Evolutionary conservation across 2,329 filamentous ascomycete genomes (phyloP).

Genomic region (Zasmidium citrigriseum): DNA sequence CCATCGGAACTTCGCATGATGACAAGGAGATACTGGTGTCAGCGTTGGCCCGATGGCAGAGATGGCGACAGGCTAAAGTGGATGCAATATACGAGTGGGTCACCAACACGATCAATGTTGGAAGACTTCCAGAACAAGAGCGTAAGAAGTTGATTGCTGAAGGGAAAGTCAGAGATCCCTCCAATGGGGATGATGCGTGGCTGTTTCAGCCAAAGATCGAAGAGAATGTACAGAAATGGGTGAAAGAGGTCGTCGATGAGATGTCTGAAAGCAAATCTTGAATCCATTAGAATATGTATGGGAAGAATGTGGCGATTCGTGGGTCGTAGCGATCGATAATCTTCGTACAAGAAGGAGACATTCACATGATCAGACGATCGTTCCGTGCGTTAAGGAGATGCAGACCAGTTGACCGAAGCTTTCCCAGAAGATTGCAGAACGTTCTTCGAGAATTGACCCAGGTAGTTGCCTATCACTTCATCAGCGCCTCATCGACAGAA

Average conservation of each 20-base stretch:
- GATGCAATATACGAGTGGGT: slow-evolving; percentile 26
- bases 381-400: neutral
- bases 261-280: no score
- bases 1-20: neutral
- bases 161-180: slow-evolving; percentile 18
- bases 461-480: slow-evolving; percentile 15
- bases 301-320: no score
- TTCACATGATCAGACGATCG: slow-evolving; percentile 6
- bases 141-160: slow-evolving; percentile 18
- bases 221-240: slow-evolving; percentile 19
- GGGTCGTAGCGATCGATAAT: no score
- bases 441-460: slow-evolving; percentile 14
- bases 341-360: no score
- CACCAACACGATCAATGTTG: slow-evolving; percentile 21
- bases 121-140: slow-evolving; percentile 25
- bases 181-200: slow-evolving; percentile 24
- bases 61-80: slow-evolving; percentile 24
- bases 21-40: neutral
- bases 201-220: slow-evolving; percentile 20
- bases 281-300: no score
- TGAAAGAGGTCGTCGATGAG: no score
- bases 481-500: neutral
- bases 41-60: slow-evolving; percentile 24
- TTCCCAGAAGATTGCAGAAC: neutral
- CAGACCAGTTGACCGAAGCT: neutral